Evolutionary conservation across 169 alveolate genomes (phyloP).

Genomic region (Plasmodium berghei): DNA sequence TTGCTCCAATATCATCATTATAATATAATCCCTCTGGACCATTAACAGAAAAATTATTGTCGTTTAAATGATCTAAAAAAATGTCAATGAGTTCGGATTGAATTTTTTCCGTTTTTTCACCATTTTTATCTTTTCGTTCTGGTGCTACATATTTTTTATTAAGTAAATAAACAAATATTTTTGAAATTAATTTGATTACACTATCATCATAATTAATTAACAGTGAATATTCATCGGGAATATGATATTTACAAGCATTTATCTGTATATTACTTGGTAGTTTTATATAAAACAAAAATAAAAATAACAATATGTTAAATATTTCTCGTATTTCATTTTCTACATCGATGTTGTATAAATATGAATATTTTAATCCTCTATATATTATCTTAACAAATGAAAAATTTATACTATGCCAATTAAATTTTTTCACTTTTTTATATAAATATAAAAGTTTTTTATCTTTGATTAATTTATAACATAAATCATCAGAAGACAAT

Average conservation of each 20-base stretch:
- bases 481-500: constrained; percentile 57
- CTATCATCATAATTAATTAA: constrained; percentile 64
- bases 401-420: constrained; percentile 71
- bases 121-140: neutral
- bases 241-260: constrained; percentile 50
- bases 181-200: constrained; percentile 49
- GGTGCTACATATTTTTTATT: constrained; percentile 29
- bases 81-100: constrained; percentile 9
- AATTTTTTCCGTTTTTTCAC: constrained; percentile 11
- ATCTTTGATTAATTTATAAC: constrained; percentile 58
- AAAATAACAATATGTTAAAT: constrained; percentile 18
- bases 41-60: constrained; percentile 36
- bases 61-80: constrained; percentile 33
- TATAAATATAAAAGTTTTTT: constrained; percentile 28
- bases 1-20: neutral
- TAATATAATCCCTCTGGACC: constrained; percentile 6
- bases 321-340: constrained; percentile 49
- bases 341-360: constrained; percentile 41
- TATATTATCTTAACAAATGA: constrained; percentile 59
- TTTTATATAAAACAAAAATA: constrained; percentile 65
- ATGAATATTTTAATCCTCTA: constrained; percentile 71
- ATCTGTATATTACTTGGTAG: constrained; percentile 48
- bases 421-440: constrained; percentile 34
- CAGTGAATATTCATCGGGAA: constrained; percentile 50
- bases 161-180: constrained; percentile 54